Evolutionary conservation across 2,329 filamentous ascomycete genomes (phyloP).

Genomic region (Lasiodiplodia theobromae): DNA sequence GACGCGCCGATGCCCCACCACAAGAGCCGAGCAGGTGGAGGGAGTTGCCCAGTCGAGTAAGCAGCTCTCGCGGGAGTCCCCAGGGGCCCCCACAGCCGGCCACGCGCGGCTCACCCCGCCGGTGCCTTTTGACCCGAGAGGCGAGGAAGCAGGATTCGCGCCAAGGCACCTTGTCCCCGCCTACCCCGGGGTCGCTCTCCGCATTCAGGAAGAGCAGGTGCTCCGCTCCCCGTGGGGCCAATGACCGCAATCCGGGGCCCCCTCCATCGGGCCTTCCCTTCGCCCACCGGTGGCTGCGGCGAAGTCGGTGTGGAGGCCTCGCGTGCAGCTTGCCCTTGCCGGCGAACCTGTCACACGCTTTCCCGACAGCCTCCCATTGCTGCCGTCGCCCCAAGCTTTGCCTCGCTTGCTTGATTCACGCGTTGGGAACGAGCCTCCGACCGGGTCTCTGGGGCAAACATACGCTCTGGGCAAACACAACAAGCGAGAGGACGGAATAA

Average conservation of each 20-base stretch:
- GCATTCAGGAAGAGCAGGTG: conserved; percentile 4
- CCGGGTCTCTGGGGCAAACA: neutral
- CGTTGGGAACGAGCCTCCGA: neutral
- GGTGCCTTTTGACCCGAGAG: conserved; percentile 23
- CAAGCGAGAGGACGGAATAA: conserved; percentile 23
- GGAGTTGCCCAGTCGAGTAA: conserved; percentile 10
- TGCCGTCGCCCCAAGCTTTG: conserved; percentile 1
- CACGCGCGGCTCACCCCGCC: conserved; percentile 25
- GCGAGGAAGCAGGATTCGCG: conserved; percentile 6
- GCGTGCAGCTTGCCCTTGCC: neutral
- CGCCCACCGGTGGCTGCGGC: conserved; percentile 16
- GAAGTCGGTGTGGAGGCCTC: conserved; percentile 21
- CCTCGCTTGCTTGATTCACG: conserved; percentile 12
- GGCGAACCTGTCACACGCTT: neutral
- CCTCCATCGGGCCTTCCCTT: conserved; percentile 6
- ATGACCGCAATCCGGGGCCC: conserved; percentile 12
- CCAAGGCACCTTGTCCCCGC: conserved; percentile 12
- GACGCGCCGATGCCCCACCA: conserved; percentile 3
- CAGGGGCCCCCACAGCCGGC: neutral
- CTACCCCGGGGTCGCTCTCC: conserved; percentile 16
- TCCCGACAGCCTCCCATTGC: neutral
- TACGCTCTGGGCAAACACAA: too few relatives aligned
- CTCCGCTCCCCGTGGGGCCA: conserved; percentile 27
- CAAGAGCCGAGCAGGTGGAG: neutral
- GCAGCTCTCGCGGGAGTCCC: conserved; percentile 2